A percentile compares a stretch with the other conserved stretches of the same genome.
Evolutionary conservation across 495 filamentous ascomycete species (phyloP).

Genomic region (Aspergillus bertholletiae): DNA sequence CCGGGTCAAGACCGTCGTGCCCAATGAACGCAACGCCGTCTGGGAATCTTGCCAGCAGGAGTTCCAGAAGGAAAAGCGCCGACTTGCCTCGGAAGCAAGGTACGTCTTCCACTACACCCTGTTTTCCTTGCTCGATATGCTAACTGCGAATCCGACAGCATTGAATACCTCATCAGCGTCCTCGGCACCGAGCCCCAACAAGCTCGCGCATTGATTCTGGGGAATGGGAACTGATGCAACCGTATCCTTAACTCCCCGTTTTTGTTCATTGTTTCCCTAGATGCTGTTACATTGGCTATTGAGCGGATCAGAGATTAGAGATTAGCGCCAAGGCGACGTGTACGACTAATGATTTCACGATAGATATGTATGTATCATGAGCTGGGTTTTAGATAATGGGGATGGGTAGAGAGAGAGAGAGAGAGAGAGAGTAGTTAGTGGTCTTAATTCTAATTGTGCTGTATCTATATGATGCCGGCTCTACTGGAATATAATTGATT

Average conservation of each 20-base stretch:
- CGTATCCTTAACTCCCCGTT: background rate
- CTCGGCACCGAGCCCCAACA: constrained; percentile 46
- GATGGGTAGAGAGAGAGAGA: background rate
- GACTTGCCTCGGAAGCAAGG: constrained; percentile 62
- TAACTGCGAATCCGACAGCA: constrained; percentile 23
- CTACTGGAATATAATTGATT: no score
- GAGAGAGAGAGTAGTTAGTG: background rate
- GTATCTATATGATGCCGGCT: no score
- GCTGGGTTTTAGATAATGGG: background rate
- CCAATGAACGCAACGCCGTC: constrained; percentile 55
- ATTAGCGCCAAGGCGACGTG: constrained; percentile 20
- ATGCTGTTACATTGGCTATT: background rate
- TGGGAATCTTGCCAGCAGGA: constrained; percentile 69
- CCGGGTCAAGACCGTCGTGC: constrained; percentile 73
- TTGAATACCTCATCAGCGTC: constrained; percentile 51
- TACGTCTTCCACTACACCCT: constrained; percentile 20
- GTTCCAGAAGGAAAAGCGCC: constrained; percentile 66
- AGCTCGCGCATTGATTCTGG: constrained; percentile 40
- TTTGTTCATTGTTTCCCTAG: background rate
- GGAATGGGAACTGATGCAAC: constrained; percentile 13
- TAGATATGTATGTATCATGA: constrained; percentile 46
- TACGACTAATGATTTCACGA: constrained; percentile 46
- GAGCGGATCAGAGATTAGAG: background rate
- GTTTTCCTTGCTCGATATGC: background rate
- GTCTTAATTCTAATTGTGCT: background rate